These are phyloP conservation scores for Coemansia sp. DNA, from an alignment of 192 early-diverging fungal species.

Conservation along the genomic window DNA sequence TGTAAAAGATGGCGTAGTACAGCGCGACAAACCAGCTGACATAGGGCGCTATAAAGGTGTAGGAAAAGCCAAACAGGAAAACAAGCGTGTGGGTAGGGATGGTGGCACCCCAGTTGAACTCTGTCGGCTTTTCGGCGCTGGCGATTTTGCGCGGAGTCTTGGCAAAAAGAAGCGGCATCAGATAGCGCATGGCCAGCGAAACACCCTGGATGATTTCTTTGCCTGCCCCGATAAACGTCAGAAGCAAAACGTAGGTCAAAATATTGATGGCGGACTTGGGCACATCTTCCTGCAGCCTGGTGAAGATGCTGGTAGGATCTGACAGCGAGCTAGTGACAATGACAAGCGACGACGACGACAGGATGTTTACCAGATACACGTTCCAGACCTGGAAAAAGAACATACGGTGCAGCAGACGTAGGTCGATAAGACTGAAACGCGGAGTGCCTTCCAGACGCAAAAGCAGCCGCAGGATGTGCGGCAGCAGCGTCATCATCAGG, in stretches of 20 bases:
- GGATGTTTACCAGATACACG: slow-evolving; percentile 75
- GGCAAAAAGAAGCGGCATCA: slow-evolving; percentile 57
- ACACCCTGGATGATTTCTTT: slow-evolving; percentile 68
- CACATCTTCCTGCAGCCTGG: slow-evolving; percentile 61
- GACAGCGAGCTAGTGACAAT: slow-evolving; percentile 26
- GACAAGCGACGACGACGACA: slow-evolving; percentile 64
- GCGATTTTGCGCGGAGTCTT: slow-evolving; percentile 73
- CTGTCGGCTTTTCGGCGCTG: slow-evolving; percentile 53
- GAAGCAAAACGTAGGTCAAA: slow-evolving; percentile 80
- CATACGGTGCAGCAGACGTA: slow-evolving; percentile 67
- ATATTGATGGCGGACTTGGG: slow-evolving; percentile 80
- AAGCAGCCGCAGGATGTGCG: slow-evolving; percentile 64
- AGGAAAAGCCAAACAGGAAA: slow-evolving; percentile 74
- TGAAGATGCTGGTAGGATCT: slow-evolving; percentile 40
- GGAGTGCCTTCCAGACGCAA: slow-evolving; percentile 62
- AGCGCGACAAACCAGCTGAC: slow-evolving; percentile 71
- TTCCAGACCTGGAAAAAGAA: slow-evolving; percentile 81
- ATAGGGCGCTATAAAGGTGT: slow-evolving; percentile 78
- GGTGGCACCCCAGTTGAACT: slow-evolving; percentile 60
- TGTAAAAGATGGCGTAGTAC: slow-evolving; percentile 71
- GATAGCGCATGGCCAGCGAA: slow-evolving; percentile 64
- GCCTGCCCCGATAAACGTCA: slow-evolving; percentile 65
- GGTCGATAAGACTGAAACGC: slow-evolving; percentile 59
- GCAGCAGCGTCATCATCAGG: slow-evolving; percentile 68
- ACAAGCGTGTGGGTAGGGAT: slow-evolving; percentile 71